Base-by-base conservation (phyloP, 73 alveolate genomes). In the Paramecium sonneborni region DNA sequence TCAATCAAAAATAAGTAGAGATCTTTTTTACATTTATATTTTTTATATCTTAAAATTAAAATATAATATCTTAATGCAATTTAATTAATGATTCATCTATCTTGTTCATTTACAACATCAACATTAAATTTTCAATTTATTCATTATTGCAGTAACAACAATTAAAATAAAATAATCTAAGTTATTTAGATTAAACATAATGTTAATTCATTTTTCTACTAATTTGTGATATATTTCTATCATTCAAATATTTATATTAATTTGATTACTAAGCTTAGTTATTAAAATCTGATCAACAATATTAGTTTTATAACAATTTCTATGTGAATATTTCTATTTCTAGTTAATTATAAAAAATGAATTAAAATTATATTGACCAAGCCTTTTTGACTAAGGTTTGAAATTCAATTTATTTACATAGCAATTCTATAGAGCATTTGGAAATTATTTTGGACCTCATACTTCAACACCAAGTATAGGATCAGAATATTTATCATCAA, bases 361-460 rank as follows among this genome's bases (percentile, higher is more conserved):
- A 62, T 62, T 62, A 62, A 62, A 62, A 62, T 32, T 62, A 30
- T 62, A 30, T 62, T 62, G 84, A 62, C 48, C 84, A 26, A 32
- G 48, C 26, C 84, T 62, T 11, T 32, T 9, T 26, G 26, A 62
- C 84, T 32, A 62, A 62, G 44, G 84, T 62, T 30, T 62, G 1
- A 12, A 14, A 52, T 52, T 18, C 84, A 26, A 9, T 30, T 26
- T 14, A 30, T 62, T 15, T 62, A 24, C 11, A 0, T 62, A 62
- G 84, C 38, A 62, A 62, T 62, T 62, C 44, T 62, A 62, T 32
- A 62, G 84, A 62, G 84, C 84, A 26, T 62, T 62, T 30, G 84
- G 84, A 26, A 62, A 62, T n/a, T 62, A 62, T 26, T 62, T 30
- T 24, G 84, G 84, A 30, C 48, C 44, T 30, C 84, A 26, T 32